Conservation (phyloP, 495 filamentous ascomycete genomes). For the Penicillium macrosclerotiorum region DNA sequence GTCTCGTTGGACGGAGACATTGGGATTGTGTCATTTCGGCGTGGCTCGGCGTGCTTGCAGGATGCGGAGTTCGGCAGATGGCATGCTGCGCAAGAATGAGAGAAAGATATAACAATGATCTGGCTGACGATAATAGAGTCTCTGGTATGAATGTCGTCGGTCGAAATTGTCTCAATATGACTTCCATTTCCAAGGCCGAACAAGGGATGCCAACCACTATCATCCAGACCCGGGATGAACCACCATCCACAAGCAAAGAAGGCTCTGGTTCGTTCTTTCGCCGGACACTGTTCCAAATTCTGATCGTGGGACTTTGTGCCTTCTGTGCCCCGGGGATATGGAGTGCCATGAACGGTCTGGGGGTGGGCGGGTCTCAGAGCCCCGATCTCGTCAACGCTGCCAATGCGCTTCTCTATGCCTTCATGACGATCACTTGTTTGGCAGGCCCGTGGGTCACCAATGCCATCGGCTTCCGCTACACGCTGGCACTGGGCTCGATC, state of each 20-base stretch:
- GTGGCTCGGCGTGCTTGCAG: conserved; percentile 12
- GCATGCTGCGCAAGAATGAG: too few species aligned
- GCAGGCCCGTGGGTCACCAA: conserved; percentile 18
- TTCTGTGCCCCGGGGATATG: conserved; percentile 59
- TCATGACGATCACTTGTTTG: conserved; percentile 27
- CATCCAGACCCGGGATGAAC: not conserved
- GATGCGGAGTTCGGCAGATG: too few species aligned
- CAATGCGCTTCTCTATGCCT: too few species aligned
- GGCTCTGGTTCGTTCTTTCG: conserved; percentile 23
- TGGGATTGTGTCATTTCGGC: conserved; percentile 9
- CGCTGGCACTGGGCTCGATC: conserved; percentile 51
- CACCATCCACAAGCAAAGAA: not conserved
- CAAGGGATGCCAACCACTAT: not conserved
- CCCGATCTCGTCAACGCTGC: too few species aligned
- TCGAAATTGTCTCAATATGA: not conserved
- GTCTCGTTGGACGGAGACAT: too few species aligned
- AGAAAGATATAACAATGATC: too few species aligned
- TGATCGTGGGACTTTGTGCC: conserved; percentile 50
- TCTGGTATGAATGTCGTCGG: too few species aligned
- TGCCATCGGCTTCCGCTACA: conserved; percentile 45
- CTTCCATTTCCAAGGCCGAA: not conserved
- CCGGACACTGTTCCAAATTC: conserved; percentile 53
- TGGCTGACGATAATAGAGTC: too few species aligned
- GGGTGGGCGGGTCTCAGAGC: conserved; percentile 53
- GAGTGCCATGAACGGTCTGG: conserved; percentile 54